Base-by-base conservation (phyloP, 2,329 filamentous ascomycete species). In the Cladobotryum protrusum region DNA sequence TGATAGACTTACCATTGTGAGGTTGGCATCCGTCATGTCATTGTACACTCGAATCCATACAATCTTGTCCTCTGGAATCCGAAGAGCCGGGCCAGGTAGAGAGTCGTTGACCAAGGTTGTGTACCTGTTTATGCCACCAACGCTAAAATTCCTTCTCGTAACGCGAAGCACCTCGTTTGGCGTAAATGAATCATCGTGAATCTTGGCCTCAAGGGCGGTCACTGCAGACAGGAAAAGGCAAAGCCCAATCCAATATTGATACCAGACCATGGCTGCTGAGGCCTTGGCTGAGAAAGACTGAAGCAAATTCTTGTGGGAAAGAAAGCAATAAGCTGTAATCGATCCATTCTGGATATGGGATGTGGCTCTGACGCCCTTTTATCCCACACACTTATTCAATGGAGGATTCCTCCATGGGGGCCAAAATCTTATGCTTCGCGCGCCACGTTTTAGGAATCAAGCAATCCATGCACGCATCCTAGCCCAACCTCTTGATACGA, bases 41-140 rank as follows among this genome's bases (percentile, higher is more conserved):
- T 83, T 82, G 63, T 80, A 81, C 1, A 83, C 79, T 8, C 79
- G 67, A 46, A 82, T 72, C 78, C 79, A 82, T 24, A 67, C 73
- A 1, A 67, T 69, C 41, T 66, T 61, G 12, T 72, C 72, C n/a
- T 74, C 68, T 9, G 63, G 59, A 4, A 82, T 63, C 12, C 70
- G 67, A 3, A 81, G 52, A 4, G 65, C 56, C 1, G 79, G 78
- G 1, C 76, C 78, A 2, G 78, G 78, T 17, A 69, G 67, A 0
- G 75, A 74, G 36, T 74, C 75, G 56, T 82, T 81, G 52, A 81
- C 71, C 43, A 74, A 61, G 0, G 65, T 62, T 19, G 47, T 45
- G 12, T 47, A 47, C 14, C 55, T 32, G 7, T 15, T 40, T 41
- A 53, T 48, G 47, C 59, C 53, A 9, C 51, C 56, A 2, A 59